A percentile compares a stretch with the other conserved stretches of the same genome.
Conservation (phyloP, 2,329 filamentous ascomycete species). For the Dactylellina parvicollis region DNA sequence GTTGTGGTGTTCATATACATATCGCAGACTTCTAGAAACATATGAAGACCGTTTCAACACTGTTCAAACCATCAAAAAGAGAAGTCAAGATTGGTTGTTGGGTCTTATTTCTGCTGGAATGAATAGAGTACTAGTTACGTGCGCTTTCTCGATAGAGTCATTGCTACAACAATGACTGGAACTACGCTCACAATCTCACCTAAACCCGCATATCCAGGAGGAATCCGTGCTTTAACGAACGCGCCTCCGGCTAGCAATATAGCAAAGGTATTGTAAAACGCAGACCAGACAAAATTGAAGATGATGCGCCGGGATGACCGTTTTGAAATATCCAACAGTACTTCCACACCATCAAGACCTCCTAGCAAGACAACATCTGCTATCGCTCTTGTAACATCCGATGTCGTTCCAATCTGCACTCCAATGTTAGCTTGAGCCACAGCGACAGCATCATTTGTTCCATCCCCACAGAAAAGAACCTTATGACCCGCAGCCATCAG, state of each 20-base stretch:
- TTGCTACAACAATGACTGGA: slow-evolving; percentile 72
- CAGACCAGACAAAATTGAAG: slow-evolving; percentile 77
- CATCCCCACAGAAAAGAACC: slow-evolving; percentile 78
- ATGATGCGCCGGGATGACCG: slow-evolving; percentile 64
- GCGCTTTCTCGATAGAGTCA: slow-evolving; percentile 16
- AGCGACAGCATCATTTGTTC: slow-evolving; percentile 80
- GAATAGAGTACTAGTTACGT: neutral
- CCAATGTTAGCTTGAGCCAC: slow-evolving; percentile 77
- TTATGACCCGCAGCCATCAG: slow-evolving; percentile 59
- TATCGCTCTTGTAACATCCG: slow-evolving; percentile 73
- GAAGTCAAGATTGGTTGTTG: too few relatives aligned
- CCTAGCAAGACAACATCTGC: slow-evolving; percentile 76
- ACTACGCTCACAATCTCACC: slow-evolving; percentile 79
- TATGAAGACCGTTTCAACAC: too few relatives aligned
- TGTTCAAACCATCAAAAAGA: too few relatives aligned
- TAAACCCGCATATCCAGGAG: slow-evolving; percentile 73
- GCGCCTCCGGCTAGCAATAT: slow-evolving; percentile 74
- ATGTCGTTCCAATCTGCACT: slow-evolving; percentile 72
- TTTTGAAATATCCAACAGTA: slow-evolving; percentile 68
- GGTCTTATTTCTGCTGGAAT: too few relatives aligned
- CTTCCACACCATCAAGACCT: slow-evolving; percentile 68
- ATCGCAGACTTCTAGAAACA: too few relatives aligned
- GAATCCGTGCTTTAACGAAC: slow-evolving; percentile 69
- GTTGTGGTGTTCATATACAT: too few relatives aligned
- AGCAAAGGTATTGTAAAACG: slow-evolving; percentile 75